phyloP scores from a whole-genome alignment of 768 basidiomycete genomes.

The Inosperma sp. region DNA sequence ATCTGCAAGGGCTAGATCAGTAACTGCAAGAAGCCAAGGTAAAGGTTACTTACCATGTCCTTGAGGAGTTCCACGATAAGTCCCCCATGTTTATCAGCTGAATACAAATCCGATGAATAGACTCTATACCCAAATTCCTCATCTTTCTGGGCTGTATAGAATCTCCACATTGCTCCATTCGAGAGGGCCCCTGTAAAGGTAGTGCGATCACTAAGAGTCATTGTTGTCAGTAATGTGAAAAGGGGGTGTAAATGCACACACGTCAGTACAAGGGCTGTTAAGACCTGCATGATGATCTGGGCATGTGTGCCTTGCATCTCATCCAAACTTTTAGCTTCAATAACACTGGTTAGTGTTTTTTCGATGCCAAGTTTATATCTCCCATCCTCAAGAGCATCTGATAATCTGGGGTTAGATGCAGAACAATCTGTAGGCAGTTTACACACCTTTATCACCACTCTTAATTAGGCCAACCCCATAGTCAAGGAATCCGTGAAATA shows the following conservation, averaged over 20 bases:
- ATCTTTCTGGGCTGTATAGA: neutral
- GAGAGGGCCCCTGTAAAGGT: neutral
- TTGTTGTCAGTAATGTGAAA: neutral
- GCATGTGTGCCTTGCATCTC: neutral
- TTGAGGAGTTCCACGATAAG: neutral
- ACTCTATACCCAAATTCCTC: neutral
- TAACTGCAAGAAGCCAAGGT: neutral
- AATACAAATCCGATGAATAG: neutral
- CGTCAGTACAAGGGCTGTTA: neutral
- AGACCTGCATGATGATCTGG: neutral
- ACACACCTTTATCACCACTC: neutral
- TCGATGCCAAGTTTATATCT: neutral
- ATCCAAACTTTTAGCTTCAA: neutral
- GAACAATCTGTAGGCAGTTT: neutral
- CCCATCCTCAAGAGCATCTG: neutral
- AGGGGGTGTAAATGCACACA: neutral
- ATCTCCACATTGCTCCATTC: neutral
- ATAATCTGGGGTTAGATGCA: neutral
- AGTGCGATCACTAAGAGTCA: neutral
- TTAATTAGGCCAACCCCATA: neutral
- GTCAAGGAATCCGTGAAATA: neutral
- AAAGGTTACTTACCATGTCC: neutral
- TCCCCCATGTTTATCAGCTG: neutral
- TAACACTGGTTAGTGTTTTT: neutral
- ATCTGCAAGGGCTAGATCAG: neutral